A percentile compares a stretch with the other conserved stretches of the same genome.
These are phyloP conservation scores for Xylariomycetidae sp. DNA, from an alignment of 2,329 filamentous ascomycete genomes.

Conservation along the genomic window DNA sequence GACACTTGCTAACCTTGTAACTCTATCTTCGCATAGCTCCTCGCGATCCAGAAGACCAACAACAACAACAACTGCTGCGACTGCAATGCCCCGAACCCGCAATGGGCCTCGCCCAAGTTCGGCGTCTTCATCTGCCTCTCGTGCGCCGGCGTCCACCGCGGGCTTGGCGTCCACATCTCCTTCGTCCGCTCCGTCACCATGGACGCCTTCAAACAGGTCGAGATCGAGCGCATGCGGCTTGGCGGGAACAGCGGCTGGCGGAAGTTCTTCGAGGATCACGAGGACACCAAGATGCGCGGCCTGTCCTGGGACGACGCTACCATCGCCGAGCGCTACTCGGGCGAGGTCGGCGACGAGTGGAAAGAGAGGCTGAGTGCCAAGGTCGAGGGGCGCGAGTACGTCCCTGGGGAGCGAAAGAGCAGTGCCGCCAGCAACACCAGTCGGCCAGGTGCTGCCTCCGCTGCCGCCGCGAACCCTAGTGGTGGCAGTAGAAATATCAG, in stretches of 20 bases:
- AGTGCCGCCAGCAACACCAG: constrained; percentile 8
- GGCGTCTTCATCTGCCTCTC: constrained; percentile 98
- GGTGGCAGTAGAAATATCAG: constrained; percentile 23
- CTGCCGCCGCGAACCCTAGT: constrained; percentile 13
- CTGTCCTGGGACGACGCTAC: constrained; percentile 80
- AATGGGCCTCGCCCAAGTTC: constrained; percentile 98
- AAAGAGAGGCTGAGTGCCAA: constrained; percentile 85
- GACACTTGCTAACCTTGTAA: constrained; percentile 9
- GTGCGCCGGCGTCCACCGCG: constrained; percentile 91
- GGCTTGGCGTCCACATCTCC: constrained; percentile 94
- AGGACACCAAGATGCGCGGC: constrained; percentile 61
- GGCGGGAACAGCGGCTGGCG: constrained; percentile 89
- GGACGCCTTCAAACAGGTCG: constrained; percentile 93
- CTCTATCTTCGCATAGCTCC: constrained; percentile 55
- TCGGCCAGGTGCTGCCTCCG: not conserved
- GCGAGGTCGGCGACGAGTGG: constrained; percentile 89
- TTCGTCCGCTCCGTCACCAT: constrained; percentile 97
- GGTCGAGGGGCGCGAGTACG: constrained; percentile 83
- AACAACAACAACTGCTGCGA: constrained; percentile 91
- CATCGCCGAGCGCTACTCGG: constrained; percentile 85
- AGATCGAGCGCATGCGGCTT: constrained; percentile 89
- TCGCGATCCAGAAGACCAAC: constrained; percentile 84
- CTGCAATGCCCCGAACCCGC: constrained; percentile 89
- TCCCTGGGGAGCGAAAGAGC: constrained; percentile 61
- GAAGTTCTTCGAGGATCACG: constrained; percentile 75